Percentiles rank a stretch among this genome's conserved stretches.
Evolutionary conservation across 345 rosid species (phyloP).

Genomic region (Eucalyptus cladocalyx): DNA sequence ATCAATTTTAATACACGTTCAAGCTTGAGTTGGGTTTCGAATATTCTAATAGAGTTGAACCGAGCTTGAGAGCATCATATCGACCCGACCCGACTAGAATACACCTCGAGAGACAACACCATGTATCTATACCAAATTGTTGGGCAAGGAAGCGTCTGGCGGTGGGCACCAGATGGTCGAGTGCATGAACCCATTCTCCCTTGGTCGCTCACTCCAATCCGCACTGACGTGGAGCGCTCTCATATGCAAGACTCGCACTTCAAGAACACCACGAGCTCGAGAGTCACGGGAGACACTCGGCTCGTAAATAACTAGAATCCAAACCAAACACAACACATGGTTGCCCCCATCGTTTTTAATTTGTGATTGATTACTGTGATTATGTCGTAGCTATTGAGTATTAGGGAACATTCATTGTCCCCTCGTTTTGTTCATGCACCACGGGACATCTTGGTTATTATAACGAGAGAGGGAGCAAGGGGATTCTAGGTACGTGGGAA

Average conservation of each 20-base stretch:
- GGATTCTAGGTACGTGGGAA: not conserved
- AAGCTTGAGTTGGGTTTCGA: fast-evolving
- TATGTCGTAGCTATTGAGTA: not conserved
- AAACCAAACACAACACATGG: too few species aligned
- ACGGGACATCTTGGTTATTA: not conserved
- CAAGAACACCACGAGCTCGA: fast-evolving
- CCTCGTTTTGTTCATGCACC: not conserved
- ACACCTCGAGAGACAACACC: not conserved
- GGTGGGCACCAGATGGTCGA: not conserved
- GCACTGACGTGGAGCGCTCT: not conserved
- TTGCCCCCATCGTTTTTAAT: not conserved
- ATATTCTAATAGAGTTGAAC: not conserved
- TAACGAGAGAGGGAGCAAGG: not conserved
- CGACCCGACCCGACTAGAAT: fast-evolving
- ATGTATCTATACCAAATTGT: not conserved
- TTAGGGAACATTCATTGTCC: not conserved
- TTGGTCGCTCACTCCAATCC: not conserved
- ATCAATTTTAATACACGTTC: not conserved
- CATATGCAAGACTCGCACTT: not conserved
- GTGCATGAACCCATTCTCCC: not conserved
- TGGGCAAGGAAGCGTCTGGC: not conserved
- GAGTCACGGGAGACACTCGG: not conserved
- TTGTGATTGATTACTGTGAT: not conserved
- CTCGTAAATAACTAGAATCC: too few species aligned
- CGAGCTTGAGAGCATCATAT: not conserved